phyloP scores from a whole-genome alignment of 2,329 filamentous ascomycete species.

The Raffaelea ambrosiae region DNA sequence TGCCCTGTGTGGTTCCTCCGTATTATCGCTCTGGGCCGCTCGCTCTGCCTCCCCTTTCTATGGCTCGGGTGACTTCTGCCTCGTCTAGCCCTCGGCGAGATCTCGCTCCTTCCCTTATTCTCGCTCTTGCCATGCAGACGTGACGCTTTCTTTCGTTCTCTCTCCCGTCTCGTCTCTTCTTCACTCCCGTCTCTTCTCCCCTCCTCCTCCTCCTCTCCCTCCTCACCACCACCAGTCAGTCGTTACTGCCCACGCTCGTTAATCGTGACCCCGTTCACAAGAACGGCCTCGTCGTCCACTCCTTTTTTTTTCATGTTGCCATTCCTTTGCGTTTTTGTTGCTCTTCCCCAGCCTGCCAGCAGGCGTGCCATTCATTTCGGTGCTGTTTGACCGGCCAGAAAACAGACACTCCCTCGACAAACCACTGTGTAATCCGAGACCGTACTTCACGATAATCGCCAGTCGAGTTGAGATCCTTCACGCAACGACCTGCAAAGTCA shows the following conservation, averaged over 20 bases:
- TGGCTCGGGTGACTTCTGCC: not conserved
- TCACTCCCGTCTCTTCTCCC: constrained; percentile 6
- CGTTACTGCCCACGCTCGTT: not conserved
- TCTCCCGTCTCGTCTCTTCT: constrained; percentile 1
- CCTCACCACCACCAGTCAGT: not conserved
- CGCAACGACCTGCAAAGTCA: no score
- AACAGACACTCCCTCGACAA: no score
- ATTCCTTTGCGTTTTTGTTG: constrained; percentile 2
- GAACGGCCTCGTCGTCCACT: constrained; percentile 11
- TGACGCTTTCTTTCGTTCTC: constrained; percentile 5
- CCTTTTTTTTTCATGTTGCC: constrained; percentile 6
- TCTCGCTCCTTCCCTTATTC: not conserved
- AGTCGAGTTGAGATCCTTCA: no score
- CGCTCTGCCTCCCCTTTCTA: not conserved
- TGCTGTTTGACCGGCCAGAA: no score
- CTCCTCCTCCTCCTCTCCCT: constrained; percentile 13
- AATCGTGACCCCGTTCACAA: not conserved
- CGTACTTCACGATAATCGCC: no score
- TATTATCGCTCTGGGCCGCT: not conserved
- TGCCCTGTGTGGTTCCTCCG: no score
- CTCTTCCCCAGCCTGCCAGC: constrained; percentile 39
- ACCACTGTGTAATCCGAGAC: no score
- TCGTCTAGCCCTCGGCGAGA: not conserved
- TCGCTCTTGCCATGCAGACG: constrained; percentile 6
- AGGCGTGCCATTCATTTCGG: constrained; percentile 48